Evolutionary conservation across 192 early-diverging fungal species (phyloP).

Genomic region (Dimargaris xerosporica): DNA sequence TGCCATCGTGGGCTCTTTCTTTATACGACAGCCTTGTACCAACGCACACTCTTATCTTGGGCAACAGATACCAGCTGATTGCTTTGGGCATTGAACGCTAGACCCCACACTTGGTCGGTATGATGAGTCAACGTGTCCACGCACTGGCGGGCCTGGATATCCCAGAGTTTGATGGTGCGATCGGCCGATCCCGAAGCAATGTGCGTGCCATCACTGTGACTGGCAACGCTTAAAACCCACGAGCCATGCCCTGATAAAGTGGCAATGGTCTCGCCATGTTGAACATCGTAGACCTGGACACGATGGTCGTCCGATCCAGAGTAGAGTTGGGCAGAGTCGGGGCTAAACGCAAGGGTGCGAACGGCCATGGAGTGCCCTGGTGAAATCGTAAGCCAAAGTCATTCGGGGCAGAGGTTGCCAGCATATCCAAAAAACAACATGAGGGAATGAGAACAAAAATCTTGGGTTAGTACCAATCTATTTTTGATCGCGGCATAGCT

Average conservation of each 20-base stretch:
- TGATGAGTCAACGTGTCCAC: conserved; percentile 66
- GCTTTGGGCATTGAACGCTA: conserved; percentile 65
- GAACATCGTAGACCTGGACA: conserved; percentile 56
- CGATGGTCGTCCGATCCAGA: conserved; percentile 75
- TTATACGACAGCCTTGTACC: conserved; percentile 15
- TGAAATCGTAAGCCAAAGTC: too few species aligned
- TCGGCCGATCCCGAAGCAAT: conserved; percentile 57
- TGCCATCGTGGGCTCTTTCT: background rate
- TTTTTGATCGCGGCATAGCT: too few species aligned
- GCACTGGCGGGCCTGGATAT: conserved; percentile 48
- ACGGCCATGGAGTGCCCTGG: conserved; percentile 55
- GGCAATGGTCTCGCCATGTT: conserved; percentile 56
- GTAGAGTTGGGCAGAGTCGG: conserved; percentile 47
- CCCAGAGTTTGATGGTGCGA: conserved; percentile 73
- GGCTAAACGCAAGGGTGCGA: conserved; percentile 55
- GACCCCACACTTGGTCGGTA: conserved; percentile 71
- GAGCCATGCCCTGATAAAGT: conserved; percentile 61
- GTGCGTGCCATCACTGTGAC: conserved; percentile 44
- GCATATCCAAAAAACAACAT: too few species aligned
- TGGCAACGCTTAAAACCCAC: conserved; percentile 63
- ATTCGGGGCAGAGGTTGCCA: too few species aligned
- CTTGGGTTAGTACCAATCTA: too few species aligned
- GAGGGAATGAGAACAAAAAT: too few species aligned
- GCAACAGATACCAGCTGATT: conserved; percentile 53
- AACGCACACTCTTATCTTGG: conserved; percentile 46